phyloP scores from a whole-genome alignment of 2,329 filamentous ascomycete genomes.

The Colletotrichum agaves region DNA sequence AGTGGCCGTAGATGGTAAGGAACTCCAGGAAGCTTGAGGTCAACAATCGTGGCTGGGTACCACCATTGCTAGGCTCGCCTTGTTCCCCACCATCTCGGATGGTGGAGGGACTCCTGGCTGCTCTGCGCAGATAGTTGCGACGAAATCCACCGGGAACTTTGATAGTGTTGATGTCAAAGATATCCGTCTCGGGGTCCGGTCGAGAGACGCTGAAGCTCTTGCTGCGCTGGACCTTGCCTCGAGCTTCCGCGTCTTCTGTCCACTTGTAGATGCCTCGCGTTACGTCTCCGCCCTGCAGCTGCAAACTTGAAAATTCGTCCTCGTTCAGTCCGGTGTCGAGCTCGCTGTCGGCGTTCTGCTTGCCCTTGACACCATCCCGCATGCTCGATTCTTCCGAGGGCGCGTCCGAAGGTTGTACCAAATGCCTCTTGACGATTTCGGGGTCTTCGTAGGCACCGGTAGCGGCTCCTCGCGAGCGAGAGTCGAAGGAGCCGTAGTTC shows the following conservation, averaged over 20 bases:
- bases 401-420: slow-evolving; percentile 75
- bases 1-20: slow-evolving; percentile 93
- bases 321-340: slow-evolving; percentile 60
- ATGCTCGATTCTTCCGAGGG: slow-evolving; percentile 58
- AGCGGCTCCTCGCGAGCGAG: slow-evolving; percentile 65
- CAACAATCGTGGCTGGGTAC: slow-evolving; percentile 71
- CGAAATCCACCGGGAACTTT: slow-evolving; percentile 94
- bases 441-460: slow-evolving; percentile 82
- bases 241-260: slow-evolving; percentile 86
- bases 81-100: slow-evolving; percentile 53
- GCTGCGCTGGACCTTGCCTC: slow-evolving; percentile 77
- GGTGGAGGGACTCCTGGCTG: slow-evolving; percentile 70
- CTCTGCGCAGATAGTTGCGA: slow-evolving; percentile 85
- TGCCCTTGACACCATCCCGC: slow-evolving; percentile 62
- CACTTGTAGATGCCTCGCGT: slow-evolving; percentile 96
- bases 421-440: slow-evolving; percentile 89
- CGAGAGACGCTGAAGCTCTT: slow-evolving; percentile 86
- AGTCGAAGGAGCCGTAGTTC: slow-evolving; percentile 88
- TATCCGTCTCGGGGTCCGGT: slow-evolving; percentile 81
- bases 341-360: slow-evolving; percentile 58
- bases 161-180: slow-evolving; percentile 88
- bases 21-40: slow-evolving; percentile 97
- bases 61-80: slow-evolving; percentile 47
- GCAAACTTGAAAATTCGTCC: slow-evolving; percentile 93
- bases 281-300: slow-evolving; percentile 92